These are phyloP conservation scores for Pseudomonodictys pantanalensis DNA, from an alignment of 495 filamentous ascomycete genomes.

Conservation along the genomic window DNA sequence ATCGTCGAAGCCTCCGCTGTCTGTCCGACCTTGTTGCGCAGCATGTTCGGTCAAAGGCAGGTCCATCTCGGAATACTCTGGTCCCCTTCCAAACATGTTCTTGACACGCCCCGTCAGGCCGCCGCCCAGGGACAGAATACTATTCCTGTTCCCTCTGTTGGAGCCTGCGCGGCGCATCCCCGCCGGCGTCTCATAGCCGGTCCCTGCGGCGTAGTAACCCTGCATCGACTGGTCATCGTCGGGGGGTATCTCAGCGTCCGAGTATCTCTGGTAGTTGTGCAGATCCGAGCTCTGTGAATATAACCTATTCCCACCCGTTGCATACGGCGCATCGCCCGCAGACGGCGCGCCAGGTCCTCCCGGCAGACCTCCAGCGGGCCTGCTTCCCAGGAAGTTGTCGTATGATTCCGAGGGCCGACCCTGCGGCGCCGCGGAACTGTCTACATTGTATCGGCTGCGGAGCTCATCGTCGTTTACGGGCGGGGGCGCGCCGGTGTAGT, in stretches of 20 bases:
- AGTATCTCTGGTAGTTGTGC: slow-evolving; percentile 85
- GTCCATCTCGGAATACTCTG: slow-evolving; percentile 97
- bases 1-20: slow-evolving; percentile 38
- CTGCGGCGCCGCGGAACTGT: slow-evolving; percentile 58
- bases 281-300: slow-evolving; percentile 85
- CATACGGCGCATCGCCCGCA: slow-evolving; percentile 40
- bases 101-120: slow-evolving; percentile 83
- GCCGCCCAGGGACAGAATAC: slow-evolving; percentile 79
- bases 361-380: slow-evolving; percentile 49
- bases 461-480: slow-evolving; percentile 76
- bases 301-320: slow-evolving; percentile 44
- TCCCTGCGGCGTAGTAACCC: slow-evolving; percentile 58
- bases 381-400: slow-evolving; percentile 81
- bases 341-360: slow-evolving; percentile 49
- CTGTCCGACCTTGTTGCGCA: slow-evolving; percentile 47
- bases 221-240: slow-evolving; percentile 71
- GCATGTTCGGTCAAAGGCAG: slow-evolving; percentile 84
- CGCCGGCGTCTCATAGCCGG: slow-evolving; percentile 58
- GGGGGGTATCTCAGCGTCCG: slow-evolving; percentile 73
- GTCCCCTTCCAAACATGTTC: slow-evolving; percentile 85
- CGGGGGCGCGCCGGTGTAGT: slow-evolving; percentile 68
- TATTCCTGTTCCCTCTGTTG: slow-evolving; percentile 73
- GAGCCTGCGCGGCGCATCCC: slow-evolving; percentile 46
- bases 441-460: slow-evolving; percentile 63
- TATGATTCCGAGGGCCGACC: slow-evolving; percentile 83